Conservation (phyloP, 208 protist genomes). For the Trypanosoma vivax region DNA sequence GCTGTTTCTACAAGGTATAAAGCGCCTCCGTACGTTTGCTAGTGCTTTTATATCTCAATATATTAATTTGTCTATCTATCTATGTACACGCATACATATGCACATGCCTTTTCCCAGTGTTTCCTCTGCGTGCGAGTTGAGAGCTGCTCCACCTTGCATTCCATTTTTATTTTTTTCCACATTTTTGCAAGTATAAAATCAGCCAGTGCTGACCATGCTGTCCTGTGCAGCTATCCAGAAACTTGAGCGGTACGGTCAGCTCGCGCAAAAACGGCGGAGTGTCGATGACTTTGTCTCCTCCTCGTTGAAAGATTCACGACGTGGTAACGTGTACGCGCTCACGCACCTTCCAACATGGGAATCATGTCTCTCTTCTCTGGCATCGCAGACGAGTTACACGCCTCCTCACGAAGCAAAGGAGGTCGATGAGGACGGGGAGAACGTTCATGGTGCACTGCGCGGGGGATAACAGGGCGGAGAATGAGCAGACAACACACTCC, state of each 20-base stretch:
- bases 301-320: slow-evolving; percentile 64
- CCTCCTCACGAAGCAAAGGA: not conserved
- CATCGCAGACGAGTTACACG: not conserved
- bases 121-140: no score
- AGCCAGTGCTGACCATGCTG: slow-evolving; percentile 38
- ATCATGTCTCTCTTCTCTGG: slow-evolving; percentile 27
- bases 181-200: not conserved
- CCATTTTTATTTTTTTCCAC: no score
- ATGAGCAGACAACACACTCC: slow-evolving; percentile 2
- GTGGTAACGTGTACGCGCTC: slow-evolving; percentile 75
- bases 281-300: slow-evolving; percentile 63
- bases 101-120: no score
- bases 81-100: no score
- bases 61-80: no score
- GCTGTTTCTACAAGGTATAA: no score
- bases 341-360: slow-evolving; percentile 70
- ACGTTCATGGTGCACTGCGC: not conserved
- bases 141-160: no score
- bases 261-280: slow-evolving; percentile 68
- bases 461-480: not conserved
- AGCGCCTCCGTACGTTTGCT: no score
- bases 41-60: no score
- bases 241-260: slow-evolving; percentile 79
- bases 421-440: not conserved
- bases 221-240: slow-evolving; percentile 81